Percentiles rank a stretch among this genome's conserved stretches.
phyloP scores from a whole-genome alignment of 345 rosid species.

The Lagerstroemia speciosa region DNA sequence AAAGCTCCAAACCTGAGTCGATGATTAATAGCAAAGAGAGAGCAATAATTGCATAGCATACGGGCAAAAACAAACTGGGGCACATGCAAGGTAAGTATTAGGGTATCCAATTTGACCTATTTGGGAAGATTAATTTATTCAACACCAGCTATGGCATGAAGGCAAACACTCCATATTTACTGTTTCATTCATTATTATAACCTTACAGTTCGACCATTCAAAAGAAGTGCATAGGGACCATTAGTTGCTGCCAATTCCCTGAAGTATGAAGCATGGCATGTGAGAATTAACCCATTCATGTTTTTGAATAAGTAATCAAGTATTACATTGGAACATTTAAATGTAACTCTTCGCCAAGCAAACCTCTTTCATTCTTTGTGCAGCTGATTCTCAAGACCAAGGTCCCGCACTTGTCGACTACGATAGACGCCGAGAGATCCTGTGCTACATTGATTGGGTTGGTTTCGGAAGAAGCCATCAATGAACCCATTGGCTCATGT shows the following conservation, averaged over 20 bases:
- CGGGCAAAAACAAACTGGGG: neutral
- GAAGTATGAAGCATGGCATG: neutral
- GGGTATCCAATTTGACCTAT: neutral
- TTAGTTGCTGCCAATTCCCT: neutral
- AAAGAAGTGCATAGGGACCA: neutral
- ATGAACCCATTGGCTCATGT: neutral
- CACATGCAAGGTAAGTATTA: neutral
- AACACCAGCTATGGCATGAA: neutral
- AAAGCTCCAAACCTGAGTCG: conserved; percentile 20
- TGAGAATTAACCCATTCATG: too few relatives aligned
- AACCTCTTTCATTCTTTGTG: neutral
- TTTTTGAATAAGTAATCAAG: too few relatives aligned
- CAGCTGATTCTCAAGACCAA: neutral
- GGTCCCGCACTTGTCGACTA: neutral
- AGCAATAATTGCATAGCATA: neutral
- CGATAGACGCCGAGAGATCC: neutral
- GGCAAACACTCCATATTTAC: neutral
- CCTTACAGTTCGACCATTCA: neutral
- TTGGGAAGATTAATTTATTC: neutral
- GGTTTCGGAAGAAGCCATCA: neutral
- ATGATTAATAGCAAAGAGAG: conserved; percentile 13
- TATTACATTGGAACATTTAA: neutral
- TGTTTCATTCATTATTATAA: neutral
- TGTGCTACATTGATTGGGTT: neutral
- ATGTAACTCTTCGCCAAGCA: neutral